A percentile compares a stretch with the other conserved stretches of the same genome.
These are phyloP conservation scores for Vigna reflexopilosa DNA, from an alignment of 306 rosid genomes.

Conservation along the genomic window DNA sequence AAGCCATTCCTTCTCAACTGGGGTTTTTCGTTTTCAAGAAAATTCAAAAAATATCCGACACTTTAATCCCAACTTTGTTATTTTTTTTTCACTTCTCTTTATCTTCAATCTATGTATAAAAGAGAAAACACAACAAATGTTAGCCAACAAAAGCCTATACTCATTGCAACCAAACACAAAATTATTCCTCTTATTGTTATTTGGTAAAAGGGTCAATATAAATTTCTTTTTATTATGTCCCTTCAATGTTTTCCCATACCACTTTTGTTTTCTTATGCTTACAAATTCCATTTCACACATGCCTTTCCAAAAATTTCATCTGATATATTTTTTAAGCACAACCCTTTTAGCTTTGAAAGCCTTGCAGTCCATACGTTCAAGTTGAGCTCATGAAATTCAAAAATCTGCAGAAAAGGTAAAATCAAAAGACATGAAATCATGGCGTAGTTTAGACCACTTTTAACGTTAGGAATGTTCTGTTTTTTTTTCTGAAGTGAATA, in stretches of 20 bases:
- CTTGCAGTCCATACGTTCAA: slow-evolving; percentile 25
- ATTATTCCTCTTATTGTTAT: not conserved
- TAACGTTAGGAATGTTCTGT: slow-evolving; percentile 77
- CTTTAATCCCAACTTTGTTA: slow-evolving; percentile 42
- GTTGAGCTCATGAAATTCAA: slow-evolving; percentile 25
- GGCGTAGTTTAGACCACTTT: slow-evolving; percentile 68
- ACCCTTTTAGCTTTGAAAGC: too few species aligned
- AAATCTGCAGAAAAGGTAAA: slow-evolving; percentile 25
- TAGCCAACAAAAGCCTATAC: not conserved
- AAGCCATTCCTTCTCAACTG: slow-evolving; percentile 47
- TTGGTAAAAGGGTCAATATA: not conserved
- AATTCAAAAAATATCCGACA: slow-evolving; percentile 44
- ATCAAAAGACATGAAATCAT: slow-evolving; percentile 49
- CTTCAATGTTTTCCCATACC: too few species aligned
- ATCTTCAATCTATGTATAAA: slow-evolving; percentile 50
- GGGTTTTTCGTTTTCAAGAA: slow-evolving; percentile 35
- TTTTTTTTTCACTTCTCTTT: slow-evolving; percentile 46
- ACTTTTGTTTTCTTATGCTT: not conserved
- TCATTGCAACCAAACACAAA: slow-evolving; percentile 10
- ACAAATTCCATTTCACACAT: not conserved
- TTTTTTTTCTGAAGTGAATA: slow-evolving; percentile 22
- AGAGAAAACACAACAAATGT: slow-evolving; percentile 37
- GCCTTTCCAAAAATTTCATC: not conserved
- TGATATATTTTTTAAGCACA: not conserved
- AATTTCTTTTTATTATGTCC: not conserved